Evolutionary conservation across 2,329 filamentous ascomycete genomes (phyloP).

Genomic region (Blastomyces silverae): DNA sequence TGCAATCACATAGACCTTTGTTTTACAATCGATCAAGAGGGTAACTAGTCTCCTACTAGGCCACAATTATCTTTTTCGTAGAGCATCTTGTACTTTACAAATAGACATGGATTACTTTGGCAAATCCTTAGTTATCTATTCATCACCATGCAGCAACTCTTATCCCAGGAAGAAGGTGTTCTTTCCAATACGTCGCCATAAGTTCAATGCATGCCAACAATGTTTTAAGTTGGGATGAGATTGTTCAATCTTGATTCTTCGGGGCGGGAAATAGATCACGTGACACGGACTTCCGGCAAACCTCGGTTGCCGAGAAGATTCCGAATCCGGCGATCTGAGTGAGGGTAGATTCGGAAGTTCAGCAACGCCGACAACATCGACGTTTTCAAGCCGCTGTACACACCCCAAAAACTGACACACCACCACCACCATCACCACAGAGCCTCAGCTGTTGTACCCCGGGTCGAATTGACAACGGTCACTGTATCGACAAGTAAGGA

Average conservation of each 20-base stretch:
- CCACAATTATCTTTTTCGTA: neutral
- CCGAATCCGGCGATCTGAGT: constrained; percentile 8
- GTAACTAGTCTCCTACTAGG: too few relatives aligned
- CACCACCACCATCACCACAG: neutral
- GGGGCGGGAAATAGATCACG: neutral
- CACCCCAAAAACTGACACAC: neutral
- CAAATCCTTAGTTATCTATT: too few relatives aligned
- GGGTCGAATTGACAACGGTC: neutral
- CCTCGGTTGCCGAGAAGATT: constrained; percentile 14
- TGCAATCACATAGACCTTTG: neutral
- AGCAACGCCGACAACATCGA: neutral
- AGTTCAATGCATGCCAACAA: too few relatives aligned
- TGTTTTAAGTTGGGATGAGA: neutral
- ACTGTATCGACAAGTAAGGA: neutral
- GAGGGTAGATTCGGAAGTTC: constrained; percentile 12
- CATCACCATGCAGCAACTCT: too few relatives aligned
- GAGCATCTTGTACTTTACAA: neutral
- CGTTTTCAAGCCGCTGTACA: neutral
- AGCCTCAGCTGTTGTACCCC: neutral
- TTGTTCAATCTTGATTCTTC: too few relatives aligned
- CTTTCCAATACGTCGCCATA: too few relatives aligned
- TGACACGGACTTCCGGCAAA: constrained; percentile 13
- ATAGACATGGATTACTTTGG: too few relatives aligned
- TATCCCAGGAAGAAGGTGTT: too few relatives aligned
- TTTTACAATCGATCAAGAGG: too few relatives aligned